Evolutionary conservation across 1,139 yeast species (phyloP).

Genomic region (Arxiozyma bovina): DNA sequence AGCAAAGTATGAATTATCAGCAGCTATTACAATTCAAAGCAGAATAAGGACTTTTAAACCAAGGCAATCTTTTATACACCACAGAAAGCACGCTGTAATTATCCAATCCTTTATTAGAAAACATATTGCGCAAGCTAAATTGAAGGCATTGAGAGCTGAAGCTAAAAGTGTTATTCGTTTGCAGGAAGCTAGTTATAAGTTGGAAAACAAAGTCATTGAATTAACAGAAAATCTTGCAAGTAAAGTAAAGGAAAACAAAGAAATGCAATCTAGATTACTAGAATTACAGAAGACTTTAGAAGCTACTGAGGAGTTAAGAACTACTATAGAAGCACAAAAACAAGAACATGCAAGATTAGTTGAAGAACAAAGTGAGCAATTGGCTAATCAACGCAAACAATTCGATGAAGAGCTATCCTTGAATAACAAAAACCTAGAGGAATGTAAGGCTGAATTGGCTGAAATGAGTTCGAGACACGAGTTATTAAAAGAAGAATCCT

Average conservation of each 20-base stretch:
- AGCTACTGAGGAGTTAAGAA: conserved; percentile 52
- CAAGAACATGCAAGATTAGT: conserved; percentile 43
- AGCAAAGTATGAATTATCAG: conserved; percentile 44
- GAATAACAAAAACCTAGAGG: conserved; percentile 51
- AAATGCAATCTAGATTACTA: conserved; percentile 55
- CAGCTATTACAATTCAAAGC: conserved; percentile 65
- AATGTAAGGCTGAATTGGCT: conserved; percentile 55
- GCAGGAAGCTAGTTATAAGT: conserved; percentile 83
- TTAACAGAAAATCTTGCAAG: conserved; percentile 75
- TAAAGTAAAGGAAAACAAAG: conserved; percentile 73
- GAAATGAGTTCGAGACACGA: conserved; percentile 59
- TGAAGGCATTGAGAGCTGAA: conserved; percentile 59
- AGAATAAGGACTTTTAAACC: conserved; percentile 29
- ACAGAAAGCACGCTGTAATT: conserved; percentile 47
- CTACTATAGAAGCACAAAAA: conserved; percentile 47
- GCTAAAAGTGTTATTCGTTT: conserved; percentile 86
- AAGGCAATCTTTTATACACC: conserved; percentile 18
- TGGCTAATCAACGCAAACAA: conserved; percentile 42
- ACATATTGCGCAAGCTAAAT: conserved; percentile 58
- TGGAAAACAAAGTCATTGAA: conserved; percentile 93
- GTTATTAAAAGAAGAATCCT: conserved; percentile 55
- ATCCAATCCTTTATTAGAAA: conserved; percentile 78
- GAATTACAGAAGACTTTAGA: conserved; percentile 46
- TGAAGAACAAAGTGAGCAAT: conserved; percentile 40
- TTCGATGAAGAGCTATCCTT: conserved; percentile 51